phyloP scores from a whole-genome alignment of 1,284 basidiomycete genomes.

The Gymnopus androsaceus region DNA sequence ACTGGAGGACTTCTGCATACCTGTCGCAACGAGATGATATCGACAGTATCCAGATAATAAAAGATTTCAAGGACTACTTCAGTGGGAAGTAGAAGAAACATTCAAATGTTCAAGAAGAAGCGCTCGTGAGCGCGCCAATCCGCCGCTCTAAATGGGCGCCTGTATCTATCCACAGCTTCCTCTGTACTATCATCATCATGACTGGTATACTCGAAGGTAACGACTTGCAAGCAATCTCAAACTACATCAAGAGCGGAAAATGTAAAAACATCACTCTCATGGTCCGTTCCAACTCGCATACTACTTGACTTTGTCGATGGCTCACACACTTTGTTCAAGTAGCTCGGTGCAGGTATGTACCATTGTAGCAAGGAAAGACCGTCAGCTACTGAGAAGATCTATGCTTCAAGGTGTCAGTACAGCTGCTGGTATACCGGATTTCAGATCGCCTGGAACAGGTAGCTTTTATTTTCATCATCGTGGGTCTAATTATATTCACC shows the following conservation, averaged over 20 bases:
- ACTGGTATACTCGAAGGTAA: not conserved
- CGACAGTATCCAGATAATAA: slow-evolving; percentile 6
- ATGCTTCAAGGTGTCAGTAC: slow-evolving; percentile 65
- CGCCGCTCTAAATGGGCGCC: too few relatives aligned
- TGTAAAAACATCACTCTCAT: slow-evolving; percentile 73
- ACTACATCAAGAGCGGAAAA: slow-evolving; percentile 66
- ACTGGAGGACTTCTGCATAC: not conserved
- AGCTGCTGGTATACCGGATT: slow-evolving; percentile 80
- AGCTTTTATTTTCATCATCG: not conserved
- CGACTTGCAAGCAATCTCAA: slow-evolving; percentile 40
- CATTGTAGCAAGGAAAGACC: not conserved
- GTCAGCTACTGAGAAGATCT: slow-evolving; percentile 25
- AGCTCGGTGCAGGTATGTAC: slow-evolving; percentile 64
- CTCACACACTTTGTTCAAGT: not conserved
- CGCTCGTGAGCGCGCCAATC: too few relatives aligned
- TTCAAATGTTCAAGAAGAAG: too few relatives aligned
- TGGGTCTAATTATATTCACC: not conserved
- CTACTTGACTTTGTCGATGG: not conserved
- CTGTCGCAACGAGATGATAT: slow-evolving; percentile 14
- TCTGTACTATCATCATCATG: not conserved
- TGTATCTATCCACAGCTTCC: too few relatives aligned
- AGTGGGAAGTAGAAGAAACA: slow-evolving; percentile 9
- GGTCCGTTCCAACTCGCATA: slow-evolving; percentile 45
- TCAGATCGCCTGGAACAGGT: slow-evolving; percentile 78
- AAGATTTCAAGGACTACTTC: slow-evolving; percentile 15